A percentile compares a stretch with the other conserved stretches of the same genome.
phyloP scores from a whole-genome alignment of 176 grass and related monocot species.

The Musa schizocarpa region DNA sequence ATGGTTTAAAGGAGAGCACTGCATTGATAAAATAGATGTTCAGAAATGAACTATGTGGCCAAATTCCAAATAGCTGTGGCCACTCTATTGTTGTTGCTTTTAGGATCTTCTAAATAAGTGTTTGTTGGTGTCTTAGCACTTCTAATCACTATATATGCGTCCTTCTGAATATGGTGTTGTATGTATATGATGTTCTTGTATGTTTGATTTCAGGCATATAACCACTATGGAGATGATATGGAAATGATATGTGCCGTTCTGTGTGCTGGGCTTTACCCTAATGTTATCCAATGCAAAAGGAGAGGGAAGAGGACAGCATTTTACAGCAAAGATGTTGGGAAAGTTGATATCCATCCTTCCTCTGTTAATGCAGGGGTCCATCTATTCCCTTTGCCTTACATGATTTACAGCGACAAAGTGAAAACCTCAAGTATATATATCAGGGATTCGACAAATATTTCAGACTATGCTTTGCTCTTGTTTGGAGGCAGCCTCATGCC shows the following conservation, averaged over 20 bases:
- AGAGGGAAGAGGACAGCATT: constrained; percentile 70
- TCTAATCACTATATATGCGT: not conserved
- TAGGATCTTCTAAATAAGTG: not conserved
- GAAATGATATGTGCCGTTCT: constrained; percentile 88
- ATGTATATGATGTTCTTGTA: not conserved
- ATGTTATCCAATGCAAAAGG: constrained; percentile 89
- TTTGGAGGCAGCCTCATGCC: constrained; percentile 63
- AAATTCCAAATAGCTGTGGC: too few relatives aligned
- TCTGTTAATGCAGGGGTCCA: constrained; percentile 75
- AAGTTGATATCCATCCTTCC: constrained; percentile 87
- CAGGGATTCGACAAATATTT: constrained; percentile 92
- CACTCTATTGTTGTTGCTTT: not conserved
- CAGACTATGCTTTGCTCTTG: constrained; percentile 81
- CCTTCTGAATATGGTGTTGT: not conserved
- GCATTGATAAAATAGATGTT: too few relatives aligned
- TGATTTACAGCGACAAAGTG: constrained; percentile 95
- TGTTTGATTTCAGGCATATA: constrained; percentile 57
- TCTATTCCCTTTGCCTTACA: constrained; percentile 71
- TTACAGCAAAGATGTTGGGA: constrained; percentile 90
- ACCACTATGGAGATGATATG: constrained; percentile 61
- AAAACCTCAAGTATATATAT: constrained; percentile 80
- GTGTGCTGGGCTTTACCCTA: constrained; percentile 89
- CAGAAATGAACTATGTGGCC: too few relatives aligned
- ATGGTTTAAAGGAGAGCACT: too few relatives aligned
- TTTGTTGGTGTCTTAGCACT: too few relatives aligned